These are phyloP conservation scores for Balansia obtecta DNA, from an alignment of 2,329 filamentous ascomycete species.

Conservation along the genomic window DNA sequence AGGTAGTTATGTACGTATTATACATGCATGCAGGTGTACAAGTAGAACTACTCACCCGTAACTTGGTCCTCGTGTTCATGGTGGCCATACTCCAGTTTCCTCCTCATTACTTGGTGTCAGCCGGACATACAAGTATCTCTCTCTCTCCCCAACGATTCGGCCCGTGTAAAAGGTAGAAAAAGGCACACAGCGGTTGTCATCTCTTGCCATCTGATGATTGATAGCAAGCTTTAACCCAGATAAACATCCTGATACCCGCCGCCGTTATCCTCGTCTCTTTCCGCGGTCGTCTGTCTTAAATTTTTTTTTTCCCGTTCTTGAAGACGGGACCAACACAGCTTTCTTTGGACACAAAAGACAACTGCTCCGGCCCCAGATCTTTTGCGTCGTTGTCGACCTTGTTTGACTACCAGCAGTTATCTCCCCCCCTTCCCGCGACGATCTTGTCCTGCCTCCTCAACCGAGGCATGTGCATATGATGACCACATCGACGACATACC, in stretches of 20 bases:
- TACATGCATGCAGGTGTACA: conserved; percentile 16
- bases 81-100: conserved; percentile 4
- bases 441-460: conserved; percentile 6
- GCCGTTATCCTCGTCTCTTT: neutral
- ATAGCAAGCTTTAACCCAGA: neutral
- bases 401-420: neutral
- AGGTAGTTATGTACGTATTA: conserved; percentile 10
- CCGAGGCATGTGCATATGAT: conserved; percentile 42
- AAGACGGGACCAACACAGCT: neutral
- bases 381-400: neutral
- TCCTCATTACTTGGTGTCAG: conserved; percentile 1
- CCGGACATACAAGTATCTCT: conserved; percentile 2
- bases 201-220: conserved; percentile 2
- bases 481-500: conserved; percentile 47
- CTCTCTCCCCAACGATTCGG: conserved; percentile 1
- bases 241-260: neutral
- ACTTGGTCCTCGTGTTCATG: conserved; percentile 15
- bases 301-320: too few relatives aligned
- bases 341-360: neutral
- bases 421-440: neutral
- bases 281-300: neutral
- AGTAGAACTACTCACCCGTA: conserved; percentile 34
- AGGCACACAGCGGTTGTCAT: conserved; percentile 2
- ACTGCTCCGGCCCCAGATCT: neutral
- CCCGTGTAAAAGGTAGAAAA: conserved; percentile 5